phyloP scores from a whole-genome alignment of 2,329 filamentous ascomycete species.

The Monosporascus sp. region DNA sequence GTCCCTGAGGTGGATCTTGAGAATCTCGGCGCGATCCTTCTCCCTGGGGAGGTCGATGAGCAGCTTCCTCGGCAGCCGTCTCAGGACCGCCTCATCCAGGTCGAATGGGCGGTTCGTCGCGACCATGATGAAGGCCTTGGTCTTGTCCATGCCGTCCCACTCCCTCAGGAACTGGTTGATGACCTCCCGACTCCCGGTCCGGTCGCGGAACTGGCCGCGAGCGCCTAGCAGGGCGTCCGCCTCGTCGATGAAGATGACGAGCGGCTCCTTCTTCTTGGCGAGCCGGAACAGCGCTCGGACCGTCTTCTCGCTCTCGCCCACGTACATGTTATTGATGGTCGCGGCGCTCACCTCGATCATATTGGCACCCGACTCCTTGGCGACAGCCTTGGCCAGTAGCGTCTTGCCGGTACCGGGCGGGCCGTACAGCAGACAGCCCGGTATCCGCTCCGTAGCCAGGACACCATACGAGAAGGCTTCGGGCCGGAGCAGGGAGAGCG shows the following conservation, averaged over 20 bases:
- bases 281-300: conserved; percentile 87
- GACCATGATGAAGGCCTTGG: conserved; percentile 94
- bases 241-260: conserved; percentile 95
- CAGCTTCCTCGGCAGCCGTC: conserved; percentile 67
- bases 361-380: conserved; percentile 62
- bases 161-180: conserved; percentile 96
- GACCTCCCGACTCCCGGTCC: conserved; percentile 74
- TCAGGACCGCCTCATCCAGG: conserved; percentile 79
- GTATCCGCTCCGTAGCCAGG: conserved; percentile 83
- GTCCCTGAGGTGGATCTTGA: conserved; percentile 65
- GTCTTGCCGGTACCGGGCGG: conserved; percentile 79
- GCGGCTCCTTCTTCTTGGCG: conserved; percentile 84
- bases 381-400: conserved; percentile 62
- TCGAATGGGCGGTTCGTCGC: conserved; percentile 95
- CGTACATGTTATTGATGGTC: conserved; percentile 92
- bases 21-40: conserved; percentile 60
- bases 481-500: conserved; percentile 77
- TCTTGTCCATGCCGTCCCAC: conserved; percentile 85
- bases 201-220: conserved; percentile 59
- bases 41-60: conserved; percentile 68
- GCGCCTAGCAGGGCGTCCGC: conserved; percentile 87
- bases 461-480: conserved; percentile 97
- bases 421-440: conserved; percentile 81
- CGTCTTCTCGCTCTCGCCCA: conserved; percentile 95
- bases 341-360: conserved; percentile 87